phyloP scores from a whole-genome alignment of 1,139 yeast species.

The Pichia sp. region DNA sequence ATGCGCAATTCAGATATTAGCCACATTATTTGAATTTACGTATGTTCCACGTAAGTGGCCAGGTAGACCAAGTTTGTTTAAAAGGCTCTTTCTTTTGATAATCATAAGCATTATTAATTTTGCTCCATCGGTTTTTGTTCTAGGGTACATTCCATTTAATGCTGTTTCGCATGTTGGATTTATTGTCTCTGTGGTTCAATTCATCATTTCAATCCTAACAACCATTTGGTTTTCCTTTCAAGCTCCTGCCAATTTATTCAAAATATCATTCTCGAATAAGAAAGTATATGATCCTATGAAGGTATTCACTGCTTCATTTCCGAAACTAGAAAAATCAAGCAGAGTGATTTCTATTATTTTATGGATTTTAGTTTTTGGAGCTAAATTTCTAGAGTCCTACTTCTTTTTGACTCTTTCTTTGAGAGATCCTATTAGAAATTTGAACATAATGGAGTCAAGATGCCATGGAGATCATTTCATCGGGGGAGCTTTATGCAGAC shows the following conservation, averaged over 20 bases:
- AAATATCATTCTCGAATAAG: slow-evolving; percentile 24
- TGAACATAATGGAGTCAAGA: slow-evolving; percentile 54
- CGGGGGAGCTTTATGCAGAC: slow-evolving; percentile 49
- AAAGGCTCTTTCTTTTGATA: slow-evolving; percentile 40
- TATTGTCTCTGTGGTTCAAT: slow-evolving; percentile 52
- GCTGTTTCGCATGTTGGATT: slow-evolving; percentile 47
- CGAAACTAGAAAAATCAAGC: slow-evolving; percentile 48
- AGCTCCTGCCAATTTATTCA: slow-evolving; percentile 54
- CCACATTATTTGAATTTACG: slow-evolving; percentile 55
- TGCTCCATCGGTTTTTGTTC: slow-evolving; percentile 60
- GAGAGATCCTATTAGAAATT: slow-evolving; percentile 71
- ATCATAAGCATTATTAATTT: slow-evolving; percentile 45
- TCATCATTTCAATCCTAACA: slow-evolving; percentile 56
- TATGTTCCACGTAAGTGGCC: slow-evolving; percentile 72
- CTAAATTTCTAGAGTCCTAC: slow-evolving; percentile 77
- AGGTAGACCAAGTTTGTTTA: slow-evolving; percentile 49
- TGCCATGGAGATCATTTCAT: slow-evolving; percentile 58
- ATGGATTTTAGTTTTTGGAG: slow-evolving; percentile 66
- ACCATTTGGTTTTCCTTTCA: slow-evolving; percentile 57
- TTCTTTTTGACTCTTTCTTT: slow-evolving; percentile 73
- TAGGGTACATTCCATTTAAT: slow-evolving; percentile 50
- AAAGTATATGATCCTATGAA: slow-evolving; percentile 9
- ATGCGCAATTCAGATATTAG: slow-evolving; percentile 58
- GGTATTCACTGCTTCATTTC: slow-evolving; percentile 50
- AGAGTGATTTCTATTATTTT: slow-evolving; percentile 53